A percentile compares a stretch with the other conserved stretches of the same genome.
These are phyloP conservation scores for Cystobasidium onofrii DNA, from an alignment of 768 basidiomycete genomes.

Conservation along the genomic window DNA sequence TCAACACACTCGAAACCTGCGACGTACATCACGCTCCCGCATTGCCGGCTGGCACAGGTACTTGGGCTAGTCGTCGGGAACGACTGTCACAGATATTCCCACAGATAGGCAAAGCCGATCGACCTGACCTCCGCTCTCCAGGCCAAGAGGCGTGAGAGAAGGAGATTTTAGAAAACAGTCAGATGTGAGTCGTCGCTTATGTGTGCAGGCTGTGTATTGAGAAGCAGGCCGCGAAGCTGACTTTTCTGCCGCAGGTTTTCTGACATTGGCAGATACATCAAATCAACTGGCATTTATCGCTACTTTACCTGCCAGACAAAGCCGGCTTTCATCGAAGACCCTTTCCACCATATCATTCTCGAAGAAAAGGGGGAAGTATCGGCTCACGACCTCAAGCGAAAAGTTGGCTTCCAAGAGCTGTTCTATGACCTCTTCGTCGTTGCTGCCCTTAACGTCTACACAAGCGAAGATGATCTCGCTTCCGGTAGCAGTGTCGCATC, in stretches of 20 bases:
- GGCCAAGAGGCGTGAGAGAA: no score
- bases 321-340: constrained; percentile 6
- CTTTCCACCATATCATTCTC: not conserved
- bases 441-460: constrained; percentile 6
- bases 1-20: no score
- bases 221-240: not conserved
- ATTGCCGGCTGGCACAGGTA: no score
- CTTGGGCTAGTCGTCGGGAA: no score
- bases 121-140: not conserved
- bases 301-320: not conserved
- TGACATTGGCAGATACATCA: not conserved
- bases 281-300: not conserved
- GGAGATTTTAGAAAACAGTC: no score
- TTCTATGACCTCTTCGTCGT: constrained; percentile 26
- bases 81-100: no score
- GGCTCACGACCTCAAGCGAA: not conserved
- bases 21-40: no score
- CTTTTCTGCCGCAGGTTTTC: not conserved
- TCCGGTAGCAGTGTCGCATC: not conserved
- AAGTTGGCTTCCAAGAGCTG: constrained; percentile 9
- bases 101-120: not conserved
- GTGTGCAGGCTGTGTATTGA: not conserved
- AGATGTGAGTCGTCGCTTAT: not conserved
- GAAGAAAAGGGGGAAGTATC: not conserved
- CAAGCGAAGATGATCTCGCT: constrained; percentile 2